Evolutionary conservation across 2,329 filamentous ascomycete genomes (phyloP), one percentile per base, ranked within the genome.

Genomic region (Penicillium expansum): DNA sequence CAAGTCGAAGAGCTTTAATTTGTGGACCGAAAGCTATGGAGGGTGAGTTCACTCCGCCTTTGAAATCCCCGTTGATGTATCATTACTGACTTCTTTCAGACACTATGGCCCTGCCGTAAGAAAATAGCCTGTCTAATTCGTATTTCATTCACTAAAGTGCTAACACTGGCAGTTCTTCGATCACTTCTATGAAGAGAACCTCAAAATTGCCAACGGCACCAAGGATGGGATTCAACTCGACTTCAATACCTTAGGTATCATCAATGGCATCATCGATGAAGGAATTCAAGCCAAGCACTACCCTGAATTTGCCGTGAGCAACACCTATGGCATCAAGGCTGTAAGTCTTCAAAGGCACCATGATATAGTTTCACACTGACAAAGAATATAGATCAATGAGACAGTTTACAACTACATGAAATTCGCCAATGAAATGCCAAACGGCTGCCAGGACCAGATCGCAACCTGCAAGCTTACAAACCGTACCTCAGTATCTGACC

Each of bases 391-490:
- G 70, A 58, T 83, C 63, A 85, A 86, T 60, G 80, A 85, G 22
- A 83, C 82, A 3, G 79, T 85, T 5, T 85, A 85, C 68, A 77
- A 80, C 55, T 85, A 82, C 63, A 82, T 82, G 71, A 83, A 81
- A 57, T 83, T 83, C 43, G 80, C 81, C n/a, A 76, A 77, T 52
- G 71, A 71, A 71, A 91, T 82, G 82, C 86, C 86, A 24, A 86
- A 71, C 53, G 82, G 82, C 22, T 84, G 82, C 60, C 74, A 80
- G 39, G 75, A 86, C 59, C 86, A 90, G 72, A 83, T 90, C 48
- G 84, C 85, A 2, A 86, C 84, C 67, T 89, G 91, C 67, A 80
- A 79, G 27, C 76, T 81, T 8, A 84, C 81, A 9, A 86, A 90
- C 64, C 82, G 82, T 30, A 69, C 71, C 16, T 86, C 86, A 7